Base-by-base conservation (phyloP, 75 land plant genomes). In the Pinus taeda region DNA sequence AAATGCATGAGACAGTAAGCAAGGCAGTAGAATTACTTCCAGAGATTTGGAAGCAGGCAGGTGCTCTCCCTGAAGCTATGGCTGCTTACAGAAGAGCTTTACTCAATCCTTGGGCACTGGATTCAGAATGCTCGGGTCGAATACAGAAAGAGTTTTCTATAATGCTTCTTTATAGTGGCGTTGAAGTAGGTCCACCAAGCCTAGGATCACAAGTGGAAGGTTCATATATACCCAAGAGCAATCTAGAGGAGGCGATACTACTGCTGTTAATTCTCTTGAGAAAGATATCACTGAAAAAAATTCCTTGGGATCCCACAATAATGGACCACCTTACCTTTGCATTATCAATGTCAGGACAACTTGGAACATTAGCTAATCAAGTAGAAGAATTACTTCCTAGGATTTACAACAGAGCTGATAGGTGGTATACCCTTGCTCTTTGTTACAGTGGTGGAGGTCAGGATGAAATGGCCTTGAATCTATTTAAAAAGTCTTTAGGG, bases 91-190 rank as follows among this genome's bases (percentile, higher is more conserved):
- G 98, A 60, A 77, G 90, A 61, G 94, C 97, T 61, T 90, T 96
- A 17, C 88, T 91, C 26, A 74, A 83, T 82, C 73, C 80, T 24
- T 95, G 96, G 96, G 86, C 85, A 55, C 86, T 96, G 75, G 86
- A 86, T 69, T 56, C 76, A 1, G 85, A 78, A 57, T 76, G 84
- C 71, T 76, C 60, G 3, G 82, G 85, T 65, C 86, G 73, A 57
- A 88, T 94, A n/a, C 87, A 91, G 80, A 96, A 94, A 69, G 86
- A 90, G 49, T 94, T 96, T 81, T 97, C 95, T 30, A 57, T 92
- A 29, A 81, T 93, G 45, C 94, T 96, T 45, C 84, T 96, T 8
- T 96, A 96, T 75, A 85, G 89, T 73, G 99, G 99, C 12, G 75
- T 83, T 71, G 99, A 94, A 69, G 97, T 97, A 67, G 82, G 84